Conservation (phyloP, 1,139 yeast genomes). For the Saccharomyces hybrid region DNA sequence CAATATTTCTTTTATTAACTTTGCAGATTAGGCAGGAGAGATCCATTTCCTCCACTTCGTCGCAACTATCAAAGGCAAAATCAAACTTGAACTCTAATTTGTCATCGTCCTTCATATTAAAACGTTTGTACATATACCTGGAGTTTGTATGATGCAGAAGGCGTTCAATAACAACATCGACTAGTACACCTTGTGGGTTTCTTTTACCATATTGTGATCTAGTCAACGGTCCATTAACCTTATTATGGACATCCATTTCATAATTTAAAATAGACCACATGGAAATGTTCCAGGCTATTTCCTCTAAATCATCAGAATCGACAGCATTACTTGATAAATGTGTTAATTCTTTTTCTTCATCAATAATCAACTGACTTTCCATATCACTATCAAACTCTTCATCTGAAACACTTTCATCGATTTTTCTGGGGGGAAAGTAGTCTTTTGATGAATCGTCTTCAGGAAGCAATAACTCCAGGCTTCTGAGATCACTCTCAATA, state of each 20-base stretch:
- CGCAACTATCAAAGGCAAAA: background rate
- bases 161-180: constrained; percentile 23
- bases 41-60: constrained; percentile 13
- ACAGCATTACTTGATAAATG: background rate
- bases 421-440: constrained; percentile 28
- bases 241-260: constrained; percentile 10
- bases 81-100: background rate
- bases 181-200: constrained; percentile 26
- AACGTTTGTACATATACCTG: background rate
- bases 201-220: constrained; percentile 29
- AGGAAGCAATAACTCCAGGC: constrained; percentile 28
- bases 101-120: background rate
- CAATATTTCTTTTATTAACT: constrained; percentile 60
- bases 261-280: constrained; percentile 26
- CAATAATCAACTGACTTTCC: background rate
- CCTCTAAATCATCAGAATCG: background rate
- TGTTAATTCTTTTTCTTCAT: background rate
- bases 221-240: constrained; percentile 26
- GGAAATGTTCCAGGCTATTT: constrained; percentile 24
- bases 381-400: constrained; percentile 18
- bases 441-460: constrained; percentile 45
- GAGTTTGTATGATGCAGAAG: background rate
- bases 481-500: constrained; percentile 2
- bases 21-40: constrained; percentile 73
- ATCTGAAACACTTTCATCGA: constrained; percentile 13